Evolutionary conservation across 2,329 filamentous ascomycete species (phyloP), one percentile per base, ranked within the genome.

Genomic region (Ophiosphaerella narmari): DNA sequence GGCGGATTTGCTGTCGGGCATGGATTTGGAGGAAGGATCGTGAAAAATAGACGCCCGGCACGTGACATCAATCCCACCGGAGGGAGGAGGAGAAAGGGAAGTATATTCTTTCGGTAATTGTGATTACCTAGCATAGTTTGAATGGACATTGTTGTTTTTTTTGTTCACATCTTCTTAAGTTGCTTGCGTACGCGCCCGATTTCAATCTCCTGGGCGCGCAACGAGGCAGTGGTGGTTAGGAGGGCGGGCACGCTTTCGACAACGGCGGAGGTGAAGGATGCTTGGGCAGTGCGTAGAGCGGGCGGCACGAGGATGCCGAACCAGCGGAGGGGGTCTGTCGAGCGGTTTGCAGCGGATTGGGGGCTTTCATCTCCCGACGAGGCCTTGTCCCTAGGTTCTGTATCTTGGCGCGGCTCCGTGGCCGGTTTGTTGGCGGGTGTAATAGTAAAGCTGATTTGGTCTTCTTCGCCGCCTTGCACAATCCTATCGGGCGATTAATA

Each of bases 171-270:
- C 58, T 75, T 79, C 56, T 72, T 72, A 5, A 79, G 65, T 18
- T 70, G 66, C 61, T 82, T 83, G 57, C 78, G 73, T 42, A 75
- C 46, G 49, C 87, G 77, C 33, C 87, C 79, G 46, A 93, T 85
- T 58, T 88, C 82, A 43, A 86, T 84, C 74, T 91, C 88, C 5
- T 89, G 67, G n/a, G 74, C 73, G 12, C 78, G 77, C 81, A 93
- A 85, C 18, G 18, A 21, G 18, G 18, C 18, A 4, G 4, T 21
- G 18, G 18, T 21, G 1, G 79, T 80, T 6, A 79, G 79, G 7
- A 91, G 74, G 73, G 73, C 1, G 85, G 81, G 2, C 91, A 71
- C 3, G 86, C 68, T 0, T 46, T 85, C 81, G 3, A 90, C 78
- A 0, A 79, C 79, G 33, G 76, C 79, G 33, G 76, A 65, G 21